phyloP scores from a whole-genome alignment of 2,329 filamentous ascomycete genomes.

The Calonectria ilicicola region DNA sequence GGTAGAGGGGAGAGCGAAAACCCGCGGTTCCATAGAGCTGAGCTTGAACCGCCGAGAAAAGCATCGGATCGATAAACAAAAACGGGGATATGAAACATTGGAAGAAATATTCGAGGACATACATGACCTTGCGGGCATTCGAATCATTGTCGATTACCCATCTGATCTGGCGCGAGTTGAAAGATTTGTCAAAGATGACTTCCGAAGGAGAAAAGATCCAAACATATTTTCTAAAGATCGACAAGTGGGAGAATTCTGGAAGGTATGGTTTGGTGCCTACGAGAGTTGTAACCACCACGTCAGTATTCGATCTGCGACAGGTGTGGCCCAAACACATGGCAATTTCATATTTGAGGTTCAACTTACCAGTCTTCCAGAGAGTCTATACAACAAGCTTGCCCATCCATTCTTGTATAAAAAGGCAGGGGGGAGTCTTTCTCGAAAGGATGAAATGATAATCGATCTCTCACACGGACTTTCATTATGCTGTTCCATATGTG shows the following conservation, averaged over 20 bases:
- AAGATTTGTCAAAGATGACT: not conserved
- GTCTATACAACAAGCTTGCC: not conserved
- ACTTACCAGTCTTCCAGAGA: not conserved
- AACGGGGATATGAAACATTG: not conserved
- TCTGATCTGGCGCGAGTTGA: not conserved
- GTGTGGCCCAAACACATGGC: not conserved
- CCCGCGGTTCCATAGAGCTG: not conserved
- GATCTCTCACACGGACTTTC: not conserved
- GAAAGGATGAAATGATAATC: not conserved
- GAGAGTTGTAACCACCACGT: not conserved
- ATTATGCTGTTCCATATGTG: not conserved
- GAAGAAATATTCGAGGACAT: not conserved
- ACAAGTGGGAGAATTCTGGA: not conserved
- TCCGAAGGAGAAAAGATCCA: not conserved
- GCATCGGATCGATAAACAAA: not conserved
- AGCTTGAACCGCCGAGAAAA: not conserved
- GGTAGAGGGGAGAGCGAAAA: not conserved
- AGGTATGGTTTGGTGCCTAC: not conserved
- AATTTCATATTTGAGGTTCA: not conserved
- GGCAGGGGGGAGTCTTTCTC: not conserved
- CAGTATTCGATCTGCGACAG: not conserved
- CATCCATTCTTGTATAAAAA: not conserved
- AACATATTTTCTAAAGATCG: not conserved
- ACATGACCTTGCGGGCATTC: not conserved
- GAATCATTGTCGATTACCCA: not conserved